These are phyloP conservation scores for Podospora tetraspora DNA, from an alignment of 495 filamentous ascomycete genomes.

Conservation along the genomic window DNA sequence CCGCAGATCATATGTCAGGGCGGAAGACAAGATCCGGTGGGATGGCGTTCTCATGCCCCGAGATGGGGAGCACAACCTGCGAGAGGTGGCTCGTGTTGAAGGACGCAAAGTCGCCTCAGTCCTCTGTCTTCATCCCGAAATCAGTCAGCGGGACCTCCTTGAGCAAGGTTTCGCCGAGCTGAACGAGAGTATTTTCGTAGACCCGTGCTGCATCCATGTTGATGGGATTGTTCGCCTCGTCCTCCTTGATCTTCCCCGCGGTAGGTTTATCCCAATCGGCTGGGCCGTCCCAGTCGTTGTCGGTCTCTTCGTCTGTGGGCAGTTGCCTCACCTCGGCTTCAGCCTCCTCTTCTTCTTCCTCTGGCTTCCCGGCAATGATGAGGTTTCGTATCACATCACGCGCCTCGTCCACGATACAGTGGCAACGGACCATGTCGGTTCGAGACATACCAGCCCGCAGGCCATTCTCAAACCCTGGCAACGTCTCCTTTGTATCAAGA, in stretches of 20 bases:
- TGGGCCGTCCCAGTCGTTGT: constrained; percentile 12
- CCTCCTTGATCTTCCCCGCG: constrained; percentile 25
- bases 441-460: constrained; percentile 48
- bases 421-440: constrained; percentile 79
- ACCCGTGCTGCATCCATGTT: constrained; percentile 67
- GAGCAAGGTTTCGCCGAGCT: constrained; percentile 56
- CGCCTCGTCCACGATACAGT: constrained; percentile 66
- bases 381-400: constrained; percentile 58
- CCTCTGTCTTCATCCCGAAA: neutral
- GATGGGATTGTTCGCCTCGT: constrained; percentile 40
- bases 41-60: neutral
- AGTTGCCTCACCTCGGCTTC: constrained; percentile 15
- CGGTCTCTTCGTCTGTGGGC: constrained; percentile 16
- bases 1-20: neutral
- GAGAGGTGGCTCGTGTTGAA: neutral
- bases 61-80: neutral
- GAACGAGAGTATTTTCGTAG: constrained; percentile 71
- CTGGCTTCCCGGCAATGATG: constrained; percentile 45
- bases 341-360: constrained; percentile 39
- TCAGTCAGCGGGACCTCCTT: constrained; percentile 2
- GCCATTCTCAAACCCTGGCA: constrained; percentile 63
- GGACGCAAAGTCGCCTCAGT: neutral
- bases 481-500: constrained; percentile 53
- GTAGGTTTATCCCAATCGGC: neutral
- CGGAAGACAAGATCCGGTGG: neutral